Evolutionary conservation across 495 filamentous ascomycete genomes (phyloP).

Genomic region (Xylaria bambusicola): DNA sequence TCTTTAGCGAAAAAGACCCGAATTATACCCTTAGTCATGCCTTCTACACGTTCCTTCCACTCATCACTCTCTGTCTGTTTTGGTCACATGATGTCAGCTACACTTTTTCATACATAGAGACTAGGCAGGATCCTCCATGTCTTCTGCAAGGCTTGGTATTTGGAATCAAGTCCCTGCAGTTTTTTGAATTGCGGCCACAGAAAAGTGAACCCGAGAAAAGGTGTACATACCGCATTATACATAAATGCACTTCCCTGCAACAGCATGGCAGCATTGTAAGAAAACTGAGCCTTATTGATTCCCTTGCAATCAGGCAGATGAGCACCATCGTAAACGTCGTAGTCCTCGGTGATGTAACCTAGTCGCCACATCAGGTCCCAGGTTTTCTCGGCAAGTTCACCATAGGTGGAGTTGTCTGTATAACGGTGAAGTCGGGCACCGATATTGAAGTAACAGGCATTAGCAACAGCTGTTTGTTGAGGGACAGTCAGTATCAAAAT

Average conservation of each 20-base stretch:
- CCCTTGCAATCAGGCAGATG: conserved; percentile 41
- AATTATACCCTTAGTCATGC: conserved; percentile 42
- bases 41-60: conserved; percentile 48
- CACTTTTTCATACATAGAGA: too few species aligned
- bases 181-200: too few species aligned
- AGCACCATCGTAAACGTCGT: conserved; percentile 53
- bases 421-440: conserved; percentile 61
- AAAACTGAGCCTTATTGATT: conserved; percentile 49
- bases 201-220: too few species aligned
- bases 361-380: conserved; percentile 55
- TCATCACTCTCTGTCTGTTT: conserved; percentile 47
- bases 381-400: conserved; percentile 59
- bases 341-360: conserved; percentile 42
- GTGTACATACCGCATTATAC: conserved; percentile 53
- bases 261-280: conserved; percentile 62
- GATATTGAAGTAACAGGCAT: conserved; percentile 66
- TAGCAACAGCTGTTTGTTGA: conserved; percentile 42
- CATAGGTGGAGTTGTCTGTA: conserved; percentile 62
- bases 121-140: too few species aligned
- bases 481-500: not conserved
- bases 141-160: too few species aligned
- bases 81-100: conserved; percentile 15
- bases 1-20: conserved; percentile 47
- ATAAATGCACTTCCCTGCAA: conserved; percentile 59
- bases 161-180: too few species aligned